Conservation (phyloP, 164 flowering plant genomes). For the Cinnamomum micranthum region DNA sequence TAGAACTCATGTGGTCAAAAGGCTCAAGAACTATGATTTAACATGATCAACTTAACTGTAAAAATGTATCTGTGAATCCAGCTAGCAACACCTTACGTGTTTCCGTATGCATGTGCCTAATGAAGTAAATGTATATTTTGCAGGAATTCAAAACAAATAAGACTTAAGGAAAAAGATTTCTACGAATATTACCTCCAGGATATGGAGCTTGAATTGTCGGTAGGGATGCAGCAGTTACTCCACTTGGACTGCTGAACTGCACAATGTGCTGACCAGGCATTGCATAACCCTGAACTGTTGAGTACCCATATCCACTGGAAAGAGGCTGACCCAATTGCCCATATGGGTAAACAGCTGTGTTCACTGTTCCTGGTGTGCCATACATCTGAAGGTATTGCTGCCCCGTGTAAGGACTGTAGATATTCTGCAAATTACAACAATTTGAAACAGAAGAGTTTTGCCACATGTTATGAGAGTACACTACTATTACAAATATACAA, state of each 20-base stretch:
- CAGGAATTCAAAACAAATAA: not conserved
- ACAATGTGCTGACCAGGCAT: conserved; percentile 78
- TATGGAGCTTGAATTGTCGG: conserved; percentile 70
- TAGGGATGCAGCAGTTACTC: conserved; percentile 60
- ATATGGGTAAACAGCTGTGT: conserved; percentile 61
- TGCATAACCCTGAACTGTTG: conserved; percentile 72
- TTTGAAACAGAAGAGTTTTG: conserved; percentile 1
- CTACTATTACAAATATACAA: not conserved
- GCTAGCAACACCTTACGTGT: not conserved
- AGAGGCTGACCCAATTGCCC: conserved; percentile 68
- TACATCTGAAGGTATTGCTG: conserved; percentile 91
- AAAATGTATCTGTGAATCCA: too few species aligned
- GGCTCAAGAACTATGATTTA: too few species aligned
- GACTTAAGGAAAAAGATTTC: not conserved
- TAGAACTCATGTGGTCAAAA: too few species aligned
- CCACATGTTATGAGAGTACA: not conserved
- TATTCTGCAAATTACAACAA: conserved; percentile 43
- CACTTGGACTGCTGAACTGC: conserved; percentile 69
- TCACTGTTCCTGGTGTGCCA: conserved; percentile 73
- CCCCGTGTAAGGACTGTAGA: conserved; percentile 71
- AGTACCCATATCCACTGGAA: conserved; percentile 63
- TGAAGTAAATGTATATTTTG: not conserved
- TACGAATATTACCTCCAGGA: conserved; percentile 49
- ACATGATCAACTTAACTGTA: not conserved
- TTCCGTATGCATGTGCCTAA: too few species aligned